Evolutionary conservation across 2,329 filamentous ascomycete species (phyloP), one percentile per base, ranked within the genome.

Genomic region (Fusarium fujikuroi): DNA sequence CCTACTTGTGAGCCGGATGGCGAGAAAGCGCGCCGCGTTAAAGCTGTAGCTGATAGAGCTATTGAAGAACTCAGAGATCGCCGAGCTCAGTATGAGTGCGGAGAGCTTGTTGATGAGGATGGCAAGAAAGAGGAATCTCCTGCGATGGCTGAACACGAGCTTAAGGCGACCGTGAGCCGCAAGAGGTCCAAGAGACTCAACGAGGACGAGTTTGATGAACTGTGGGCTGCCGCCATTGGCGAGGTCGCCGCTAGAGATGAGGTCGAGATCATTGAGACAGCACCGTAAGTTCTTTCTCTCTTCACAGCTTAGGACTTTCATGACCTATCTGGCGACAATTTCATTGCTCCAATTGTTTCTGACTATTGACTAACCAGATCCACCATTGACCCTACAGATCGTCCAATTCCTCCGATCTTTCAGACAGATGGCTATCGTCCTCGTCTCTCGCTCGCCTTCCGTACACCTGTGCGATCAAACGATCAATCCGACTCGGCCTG

Each of bases 1-100:
- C 95, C 97, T 3, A 95, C 94, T 9, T 99, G 96, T 81, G 95
- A 98, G 82, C 93, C 96, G 1, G 97, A 99, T 81, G 95, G 95
- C 69, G 94, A 97, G 78, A 98, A 97, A 81, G 94, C 92, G 12
- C 91, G 94, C 43, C 92, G 93, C 23, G 92, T 98, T 54, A 94
- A 95, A 78, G 90, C 92, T 25, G 94, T 99, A 21, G 94, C 95
- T 12, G 92, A 98, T 80, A 93, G 92, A 80, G 95, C 93, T 4
- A 89, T 98, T 8, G 94, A 97, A 77, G 92, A 95, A 76, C 88
- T 99, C 54, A 90, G 96, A 60, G 91, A 97, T 75, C 91, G 93
- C 44, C 91, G 94, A 66, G 96, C 96, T 62, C 92, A 95, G 77
- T 98, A 91, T 78, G 96, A 99, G 84, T 99, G 96, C 77, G 94